phyloP scores from a whole-genome alignment of 2,329 filamentous ascomycete species.

The Fusarium duplospermum region DNA sequence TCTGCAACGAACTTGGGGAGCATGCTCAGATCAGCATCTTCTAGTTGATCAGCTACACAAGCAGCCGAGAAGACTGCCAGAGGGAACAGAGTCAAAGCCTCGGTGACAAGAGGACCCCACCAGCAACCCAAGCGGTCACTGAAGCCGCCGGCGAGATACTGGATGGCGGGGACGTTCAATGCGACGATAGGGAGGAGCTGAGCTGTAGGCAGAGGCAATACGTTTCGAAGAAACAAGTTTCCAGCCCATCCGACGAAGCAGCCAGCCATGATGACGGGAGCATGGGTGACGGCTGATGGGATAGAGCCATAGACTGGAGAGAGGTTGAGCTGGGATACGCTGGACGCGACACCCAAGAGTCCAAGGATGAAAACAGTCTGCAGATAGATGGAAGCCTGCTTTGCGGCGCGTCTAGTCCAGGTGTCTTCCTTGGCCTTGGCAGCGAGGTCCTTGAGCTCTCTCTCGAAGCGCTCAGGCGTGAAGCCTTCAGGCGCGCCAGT shows the following conservation, averaged over 20 bases:
- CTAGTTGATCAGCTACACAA: constrained; percentile 72
- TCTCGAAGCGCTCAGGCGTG: constrained; percentile 65
- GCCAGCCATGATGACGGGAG: constrained; percentile 71
- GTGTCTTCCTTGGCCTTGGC: constrained; percentile 53
- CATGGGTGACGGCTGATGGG: constrained; percentile 79
- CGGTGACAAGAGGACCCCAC: constrained; percentile 80
- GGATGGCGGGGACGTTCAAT: constrained; percentile 77
- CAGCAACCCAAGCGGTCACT: constrained; percentile 75
- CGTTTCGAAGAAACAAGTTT: constrained; percentile 64
- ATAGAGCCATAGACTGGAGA: constrained; percentile 91
- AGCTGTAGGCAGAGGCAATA: constrained; percentile 61
- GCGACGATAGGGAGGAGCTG: constrained; percentile 77
- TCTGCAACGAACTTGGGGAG: constrained; percentile 70
- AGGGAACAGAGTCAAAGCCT: constrained; percentile 78
- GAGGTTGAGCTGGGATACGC: constrained; percentile 79
- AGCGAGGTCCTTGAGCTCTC: constrained; percentile 64
- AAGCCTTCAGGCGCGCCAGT: constrained; percentile 48
- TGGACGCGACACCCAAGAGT: constrained; percentile 69
- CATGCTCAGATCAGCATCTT: constrained; percentile 67
- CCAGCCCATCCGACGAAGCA: constrained; percentile 79
- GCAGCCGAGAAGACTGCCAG: constrained; percentile 73
- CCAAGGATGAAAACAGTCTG: constrained; percentile 45
- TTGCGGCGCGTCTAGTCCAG: constrained; percentile 47
- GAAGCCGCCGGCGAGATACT: constrained; percentile 76
- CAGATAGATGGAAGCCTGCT: constrained; percentile 56